These are phyloP conservation scores for Panellus pusillus DNA, from an alignment of 768 basidiomycete genomes.

Conservation along the genomic window DNA sequence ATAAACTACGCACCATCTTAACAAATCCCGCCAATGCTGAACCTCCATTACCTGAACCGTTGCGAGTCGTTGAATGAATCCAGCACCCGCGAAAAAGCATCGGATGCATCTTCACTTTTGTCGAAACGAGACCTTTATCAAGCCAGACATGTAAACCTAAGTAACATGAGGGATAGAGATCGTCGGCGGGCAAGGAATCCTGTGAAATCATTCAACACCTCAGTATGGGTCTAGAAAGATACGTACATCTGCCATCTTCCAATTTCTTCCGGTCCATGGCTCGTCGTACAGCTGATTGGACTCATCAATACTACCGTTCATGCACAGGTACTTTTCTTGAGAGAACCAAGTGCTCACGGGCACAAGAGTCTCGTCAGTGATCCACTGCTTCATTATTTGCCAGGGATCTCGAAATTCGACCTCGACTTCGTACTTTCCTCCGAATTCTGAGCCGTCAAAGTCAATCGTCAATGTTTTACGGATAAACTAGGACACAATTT, in stretches of 20 bases:
- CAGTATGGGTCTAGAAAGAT: neutral
- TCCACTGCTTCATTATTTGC: constrained; percentile 17
- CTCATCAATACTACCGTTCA: neutral
- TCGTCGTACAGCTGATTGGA: constrained; percentile 18
- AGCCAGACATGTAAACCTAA: constrained; percentile 22
- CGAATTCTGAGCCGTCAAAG: constrained; percentile 6
- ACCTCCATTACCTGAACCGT: constrained; percentile 26
- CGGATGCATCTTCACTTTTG: constrained; percentile 22
- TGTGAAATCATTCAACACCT: neutral
- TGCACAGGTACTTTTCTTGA: constrained; percentile 15
- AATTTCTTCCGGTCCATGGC: constrained; percentile 15
- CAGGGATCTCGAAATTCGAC: constrained; percentile 22
- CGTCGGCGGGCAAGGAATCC: constrained; percentile 2
- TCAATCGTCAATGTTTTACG: neutral
- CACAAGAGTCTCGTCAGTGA: constrained; percentile 13
- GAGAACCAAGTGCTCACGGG: constrained; percentile 15
- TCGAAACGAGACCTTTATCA: constrained; percentile 24
- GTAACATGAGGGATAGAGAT: constrained; percentile 14
- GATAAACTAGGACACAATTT: constrained; percentile 13
- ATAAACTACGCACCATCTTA: too few species aligned
- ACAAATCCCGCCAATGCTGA: constrained; percentile 15
- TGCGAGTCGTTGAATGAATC: constrained; percentile 21
- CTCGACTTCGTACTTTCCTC: constrained; percentile 10
- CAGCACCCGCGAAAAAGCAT: constrained; percentile 18
- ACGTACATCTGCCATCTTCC: constrained; percentile 14